Conservation (phyloP, 441 rosid species). For the Euphorbia corollata region DNA sequence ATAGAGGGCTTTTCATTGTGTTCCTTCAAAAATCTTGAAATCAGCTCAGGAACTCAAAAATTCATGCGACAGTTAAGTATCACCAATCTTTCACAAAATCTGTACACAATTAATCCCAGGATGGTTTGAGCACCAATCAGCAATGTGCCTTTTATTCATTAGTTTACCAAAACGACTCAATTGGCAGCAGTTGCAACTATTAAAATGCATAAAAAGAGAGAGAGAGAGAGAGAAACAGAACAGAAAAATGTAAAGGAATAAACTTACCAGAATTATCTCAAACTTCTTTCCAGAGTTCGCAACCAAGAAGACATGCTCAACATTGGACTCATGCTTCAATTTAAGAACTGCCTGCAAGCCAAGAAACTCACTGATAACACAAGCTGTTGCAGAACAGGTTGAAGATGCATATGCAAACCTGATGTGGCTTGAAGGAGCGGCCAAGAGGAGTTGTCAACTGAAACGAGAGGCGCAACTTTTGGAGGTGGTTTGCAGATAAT, state of each 20-base stretch:
- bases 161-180: neutral
- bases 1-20: neutral
- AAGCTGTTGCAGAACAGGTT: no score
- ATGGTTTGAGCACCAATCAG: neutral
- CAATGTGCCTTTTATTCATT: neutral
- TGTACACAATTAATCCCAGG: neutral
- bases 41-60: neutral
- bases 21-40: neutral
- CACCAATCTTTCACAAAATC: neutral
- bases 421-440: conserved; percentile 78
- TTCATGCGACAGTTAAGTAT: neutral
- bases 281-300: conserved; percentile 63
- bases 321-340: conserved; percentile 72
- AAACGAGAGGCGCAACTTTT: conserved; percentile 70
- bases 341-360: conserved; percentile 75
- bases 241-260: neutral
- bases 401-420: conserved; percentile 39
- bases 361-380: conserved; percentile 21
- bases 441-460: conserved; percentile 60
- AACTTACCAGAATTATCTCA: conserved; percentile 69
- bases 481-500: conserved; percentile 88
- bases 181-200: neutral
- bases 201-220: neutral
- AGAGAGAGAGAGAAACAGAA: neutral
- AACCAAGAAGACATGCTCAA: conserved; percentile 78